Percentiles rank a stretch among this genome's conserved stretches.
phyloP scores from a whole-genome alignment of 2,329 filamentous ascomycete genomes.

The Saccharata proteae region DNA sequence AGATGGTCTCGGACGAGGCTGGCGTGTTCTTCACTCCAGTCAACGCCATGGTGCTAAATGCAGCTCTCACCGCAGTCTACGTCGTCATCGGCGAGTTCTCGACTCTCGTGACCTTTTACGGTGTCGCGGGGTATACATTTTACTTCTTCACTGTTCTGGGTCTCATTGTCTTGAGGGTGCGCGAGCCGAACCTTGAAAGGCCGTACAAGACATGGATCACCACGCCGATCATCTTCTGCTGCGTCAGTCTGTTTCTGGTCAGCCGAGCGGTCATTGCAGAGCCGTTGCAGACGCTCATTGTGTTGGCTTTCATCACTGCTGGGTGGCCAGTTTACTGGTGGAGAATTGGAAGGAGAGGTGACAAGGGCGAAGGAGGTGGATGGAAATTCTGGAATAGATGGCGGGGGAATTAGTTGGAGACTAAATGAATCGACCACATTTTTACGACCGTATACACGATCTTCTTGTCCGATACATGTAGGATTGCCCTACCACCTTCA shows the following conservation, averaged over 20 bases:
- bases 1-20: slow-evolving; percentile 46
- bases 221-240: slow-evolving; percentile 96
- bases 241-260: slow-evolving; percentile 85
- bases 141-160: slow-evolving; percentile 94
- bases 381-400: slow-evolving; percentile 9
- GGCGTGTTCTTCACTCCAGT: slow-evolving; percentile 91
- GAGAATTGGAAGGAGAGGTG: slow-evolving; percentile 47
- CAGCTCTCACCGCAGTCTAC: slow-evolving; percentile 59
- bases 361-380: slow-evolving; percentile 5
- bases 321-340: slow-evolving; percentile 86
- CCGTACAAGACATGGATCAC: slow-evolving; percentile 96
- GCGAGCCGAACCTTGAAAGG: slow-evolving; percentile 74
- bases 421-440: too few relatives aligned
- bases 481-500: too few relatives aligned
- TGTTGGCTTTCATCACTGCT: slow-evolving; percentile 70
- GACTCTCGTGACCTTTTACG: slow-evolving; percentile 91
- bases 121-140: slow-evolving; percentile 92
- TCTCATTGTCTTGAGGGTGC: slow-evolving; percentile 77
- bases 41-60: slow-evolving; percentile 77
- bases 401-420: too few relatives aligned
- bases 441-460: too few relatives aligned
- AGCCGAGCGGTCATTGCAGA: slow-evolving; percentile 82
- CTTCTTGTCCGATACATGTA: too few relatives aligned
- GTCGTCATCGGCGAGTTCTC: slow-evolving; percentile 79
- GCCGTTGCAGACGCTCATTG: slow-evolving; percentile 78